Percentiles rank a stretch among this genome's conserved stretches.
These are phyloP conservation scores for Metschnikowia rubicola DNA, from an alignment of 805 yeast genomes.

Conservation along the genomic window DNA sequence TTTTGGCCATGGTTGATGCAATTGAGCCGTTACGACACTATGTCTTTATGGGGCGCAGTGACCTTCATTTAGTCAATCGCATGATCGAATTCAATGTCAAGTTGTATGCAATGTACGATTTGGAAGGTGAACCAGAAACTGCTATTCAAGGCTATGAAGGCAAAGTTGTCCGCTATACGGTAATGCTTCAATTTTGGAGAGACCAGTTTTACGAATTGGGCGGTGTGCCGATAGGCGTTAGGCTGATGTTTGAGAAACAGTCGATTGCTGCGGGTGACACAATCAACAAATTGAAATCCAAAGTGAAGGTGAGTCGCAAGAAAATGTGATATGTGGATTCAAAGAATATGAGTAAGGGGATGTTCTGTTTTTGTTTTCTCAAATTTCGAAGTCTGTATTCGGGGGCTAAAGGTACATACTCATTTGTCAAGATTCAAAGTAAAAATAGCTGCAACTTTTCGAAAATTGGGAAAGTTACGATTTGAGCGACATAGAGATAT, in stretches of 20 bases:
- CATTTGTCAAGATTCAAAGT: too few relatives aligned
- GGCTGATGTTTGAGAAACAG: not conserved
- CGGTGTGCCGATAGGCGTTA: not conserved
- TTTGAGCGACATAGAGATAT: too few relatives aligned
- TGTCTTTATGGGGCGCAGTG: not conserved
- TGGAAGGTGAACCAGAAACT: not conserved
- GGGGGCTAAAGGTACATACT: too few relatives aligned
- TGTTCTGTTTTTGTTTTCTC: too few relatives aligned
- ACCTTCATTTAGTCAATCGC: not conserved
- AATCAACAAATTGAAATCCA: not conserved
- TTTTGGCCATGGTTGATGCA: not conserved
- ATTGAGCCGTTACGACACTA: conserved; percentile 1
- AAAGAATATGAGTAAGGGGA: too few relatives aligned
- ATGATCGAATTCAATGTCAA: conserved; percentile 1
- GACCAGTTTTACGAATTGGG: not conserved
- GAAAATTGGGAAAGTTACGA: too few relatives aligned
- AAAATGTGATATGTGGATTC: too few relatives aligned
- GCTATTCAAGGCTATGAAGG: not conserved
- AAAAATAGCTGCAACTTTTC: too few relatives aligned
- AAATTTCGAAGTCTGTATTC: too few relatives aligned
- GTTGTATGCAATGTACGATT: not conserved
- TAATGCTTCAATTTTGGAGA: not conserved
- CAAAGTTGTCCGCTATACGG: not conserved
- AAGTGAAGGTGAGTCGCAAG: too few relatives aligned
- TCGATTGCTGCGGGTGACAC: not conserved